phyloP scores from a whole-genome alignment of 2,329 filamentous ascomycete species.

The Teratosphaeria zuluensis region DNA sequence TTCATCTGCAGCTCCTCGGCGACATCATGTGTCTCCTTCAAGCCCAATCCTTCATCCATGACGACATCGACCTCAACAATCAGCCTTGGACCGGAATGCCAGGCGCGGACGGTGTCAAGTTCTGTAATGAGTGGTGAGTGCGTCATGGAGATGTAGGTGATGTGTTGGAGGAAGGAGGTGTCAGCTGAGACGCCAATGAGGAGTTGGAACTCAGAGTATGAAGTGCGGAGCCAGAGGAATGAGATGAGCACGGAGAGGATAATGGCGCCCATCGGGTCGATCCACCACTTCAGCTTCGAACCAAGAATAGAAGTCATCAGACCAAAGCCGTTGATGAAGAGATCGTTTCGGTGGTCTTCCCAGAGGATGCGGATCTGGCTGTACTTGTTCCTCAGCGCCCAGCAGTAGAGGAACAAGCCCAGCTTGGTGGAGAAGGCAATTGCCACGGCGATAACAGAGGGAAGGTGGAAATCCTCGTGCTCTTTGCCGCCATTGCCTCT shows the following conservation, averaged over 20 bases:
- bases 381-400: constrained; percentile 80
- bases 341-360: constrained; percentile 94
- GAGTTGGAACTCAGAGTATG: constrained; percentile 80
- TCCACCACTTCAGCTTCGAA: constrained; percentile 81
- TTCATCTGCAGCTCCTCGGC: constrained; percentile 92
- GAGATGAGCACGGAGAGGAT: constrained; percentile 71
- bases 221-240: constrained; percentile 71
- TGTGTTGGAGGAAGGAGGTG: constrained; percentile 78
- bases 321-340: constrained; percentile 88
- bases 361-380: constrained; percentile 85
- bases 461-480: constrained; percentile 62
- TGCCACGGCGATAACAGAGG: constrained; percentile 74
- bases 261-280: constrained; percentile 87
- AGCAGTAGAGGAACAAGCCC: constrained; percentile 80
- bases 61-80: constrained; percentile 96
- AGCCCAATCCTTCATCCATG: constrained; percentile 65
- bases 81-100: constrained; percentile 77
- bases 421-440: constrained; percentile 82
- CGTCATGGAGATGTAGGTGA: constrained; percentile 90
- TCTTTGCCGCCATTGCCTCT: constrained; percentile 34
- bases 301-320: constrained; percentile 87
- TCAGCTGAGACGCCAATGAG: constrained; percentile 83
- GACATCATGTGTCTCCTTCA: constrained; percentile 79
- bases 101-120: constrained; percentile 91
- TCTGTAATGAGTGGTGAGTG: constrained; percentile 72